Percentiles rank a stretch among this genome's conserved stretches.
phyloP scores from a whole-genome alignment of 257 asterid species.

The Verbascum thapsus region DNA sequence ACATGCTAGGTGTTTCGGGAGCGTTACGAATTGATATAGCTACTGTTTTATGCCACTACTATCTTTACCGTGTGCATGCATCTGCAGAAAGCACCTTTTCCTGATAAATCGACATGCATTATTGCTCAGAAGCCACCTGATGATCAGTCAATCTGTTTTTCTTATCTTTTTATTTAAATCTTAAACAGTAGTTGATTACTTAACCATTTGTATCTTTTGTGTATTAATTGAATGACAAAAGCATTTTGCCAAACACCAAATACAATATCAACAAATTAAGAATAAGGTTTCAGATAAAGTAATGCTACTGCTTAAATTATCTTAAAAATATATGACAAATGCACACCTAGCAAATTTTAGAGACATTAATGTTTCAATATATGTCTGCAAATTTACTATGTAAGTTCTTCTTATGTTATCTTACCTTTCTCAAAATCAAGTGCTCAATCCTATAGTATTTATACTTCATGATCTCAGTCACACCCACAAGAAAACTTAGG shows the following conservation, averaged over 20 bases:
- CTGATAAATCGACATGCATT: constrained; percentile 6
- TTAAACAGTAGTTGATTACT: not conserved
- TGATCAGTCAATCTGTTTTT: constrained; percentile 3
- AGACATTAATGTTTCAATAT: not conserved
- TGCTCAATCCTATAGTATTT: not conserved
- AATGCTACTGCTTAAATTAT: not conserved
- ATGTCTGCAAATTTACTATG: not conserved
- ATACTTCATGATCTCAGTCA: constrained; percentile 5
- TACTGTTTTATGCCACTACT: constrained; percentile 1
- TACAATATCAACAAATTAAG: not conserved
- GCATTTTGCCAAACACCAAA: constrained; percentile 1
- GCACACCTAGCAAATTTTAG: not conserved
- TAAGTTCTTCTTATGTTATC: constrained; percentile 1
- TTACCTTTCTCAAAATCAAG: not conserved
- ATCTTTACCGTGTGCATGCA: constrained; percentile 14
- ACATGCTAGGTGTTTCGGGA: constrained; percentile 24
- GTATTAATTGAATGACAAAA: not conserved
- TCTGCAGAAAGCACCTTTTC: not conserved
- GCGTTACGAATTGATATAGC: constrained; percentile 29
- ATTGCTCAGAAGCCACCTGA: constrained; percentile 28
- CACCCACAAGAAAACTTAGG: too few species aligned
- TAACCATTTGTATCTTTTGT: not conserved
- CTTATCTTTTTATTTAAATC: not conserved
- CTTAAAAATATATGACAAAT: constrained; percentile 10
- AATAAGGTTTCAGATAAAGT: not conserved